Percentiles rank a stretch among this genome's conserved stretches.
Evolutionary conservation across 2,329 filamentous ascomycete genomes (phyloP).

Genomic region (Beauveria pseudobassiana): DNA sequence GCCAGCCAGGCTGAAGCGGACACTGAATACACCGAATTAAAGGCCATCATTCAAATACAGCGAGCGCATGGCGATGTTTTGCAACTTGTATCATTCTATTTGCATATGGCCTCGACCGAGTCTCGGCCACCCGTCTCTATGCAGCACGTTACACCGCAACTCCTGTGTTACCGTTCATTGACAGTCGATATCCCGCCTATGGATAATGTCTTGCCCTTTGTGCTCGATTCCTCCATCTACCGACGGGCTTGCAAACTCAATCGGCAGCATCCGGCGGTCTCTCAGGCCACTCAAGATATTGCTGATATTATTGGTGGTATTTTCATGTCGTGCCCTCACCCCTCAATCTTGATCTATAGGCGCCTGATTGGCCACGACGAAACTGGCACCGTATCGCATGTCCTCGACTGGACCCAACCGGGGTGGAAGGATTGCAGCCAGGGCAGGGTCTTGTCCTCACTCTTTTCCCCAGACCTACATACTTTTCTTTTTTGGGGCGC

Average conservation of each 20-base stretch:
- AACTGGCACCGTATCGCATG: background rate
- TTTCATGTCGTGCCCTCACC: background rate
- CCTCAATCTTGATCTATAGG: background rate
- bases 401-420: background rate
- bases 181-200: background rate
- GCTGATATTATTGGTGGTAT: background rate
- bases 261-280: background rate
- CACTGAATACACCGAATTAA: too few relatives aligned
- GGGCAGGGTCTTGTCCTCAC: too few relatives aligned
- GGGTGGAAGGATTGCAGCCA: background rate
- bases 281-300: background rate
- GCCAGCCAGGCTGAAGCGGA: too few relatives aligned
- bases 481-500: background rate
- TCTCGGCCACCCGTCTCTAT: background rate
- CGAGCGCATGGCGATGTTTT: background rate
- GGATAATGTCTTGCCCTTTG: background rate
- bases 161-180: background rate
- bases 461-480: too few relatives aligned
- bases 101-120: background rate
- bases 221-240: background rate
- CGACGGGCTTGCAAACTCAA: too few relatives aligned
- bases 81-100: background rate
- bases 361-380: background rate
- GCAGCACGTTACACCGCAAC: constrained; percentile 5
- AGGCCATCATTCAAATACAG: background rate